These are phyloP conservation scores for Pseudocercospora fijiensis DNA, from an alignment of 2,329 filamentous ascomycete species.

Conservation along the genomic window DNA sequence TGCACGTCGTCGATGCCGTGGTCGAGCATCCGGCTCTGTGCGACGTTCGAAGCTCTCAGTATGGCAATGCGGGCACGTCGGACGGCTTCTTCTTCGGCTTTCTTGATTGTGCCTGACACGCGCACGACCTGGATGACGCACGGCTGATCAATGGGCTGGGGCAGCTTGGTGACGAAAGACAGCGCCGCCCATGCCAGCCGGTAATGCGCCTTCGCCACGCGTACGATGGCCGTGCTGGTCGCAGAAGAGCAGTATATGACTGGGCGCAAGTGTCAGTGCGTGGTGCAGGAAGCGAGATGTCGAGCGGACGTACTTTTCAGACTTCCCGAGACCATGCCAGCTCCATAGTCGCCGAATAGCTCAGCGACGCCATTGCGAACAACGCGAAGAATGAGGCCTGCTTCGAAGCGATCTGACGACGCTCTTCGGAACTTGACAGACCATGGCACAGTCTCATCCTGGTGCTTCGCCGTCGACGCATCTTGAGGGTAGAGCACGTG, in stretches of 20 bases:
- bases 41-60: slow-evolving; percentile 63
- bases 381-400: slow-evolving; percentile 63
- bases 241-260: slow-evolving; percentile 90
- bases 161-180: slow-evolving; percentile 73
- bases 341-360: slow-evolving; percentile 86
- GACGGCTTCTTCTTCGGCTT: slow-evolving; percentile 87
- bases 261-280: slow-evolving; percentile 37
- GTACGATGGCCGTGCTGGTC: slow-evolving; percentile 92
- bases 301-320: slow-evolving; percentile 59
- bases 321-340: slow-evolving; percentile 68
- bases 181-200: slow-evolving; percentile 87
- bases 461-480: slow-evolving; percentile 26
- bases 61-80: slow-evolving; percentile 71
- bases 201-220: slow-evolving; percentile 78
- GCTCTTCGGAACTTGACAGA: slow-evolving; percentile 76
- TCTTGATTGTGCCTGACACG: slow-evolving; percentile 89
- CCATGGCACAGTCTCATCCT: slow-evolving; percentile 49
- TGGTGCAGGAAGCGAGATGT: neutral
- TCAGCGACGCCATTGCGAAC: slow-evolving; percentile 69
- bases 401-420: slow-evolving; percentile 68
- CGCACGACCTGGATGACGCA: slow-evolving; percentile 83
- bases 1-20: slow-evolving; percentile 49
- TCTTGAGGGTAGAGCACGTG: slow-evolving; percentile 82
- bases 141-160: slow-evolving; percentile 56
- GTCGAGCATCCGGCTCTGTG: slow-evolving; percentile 43